Base-by-base conservation (phyloP, 2,329 filamentous ascomycete genomes). In the Penicillium sp. region DNA sequence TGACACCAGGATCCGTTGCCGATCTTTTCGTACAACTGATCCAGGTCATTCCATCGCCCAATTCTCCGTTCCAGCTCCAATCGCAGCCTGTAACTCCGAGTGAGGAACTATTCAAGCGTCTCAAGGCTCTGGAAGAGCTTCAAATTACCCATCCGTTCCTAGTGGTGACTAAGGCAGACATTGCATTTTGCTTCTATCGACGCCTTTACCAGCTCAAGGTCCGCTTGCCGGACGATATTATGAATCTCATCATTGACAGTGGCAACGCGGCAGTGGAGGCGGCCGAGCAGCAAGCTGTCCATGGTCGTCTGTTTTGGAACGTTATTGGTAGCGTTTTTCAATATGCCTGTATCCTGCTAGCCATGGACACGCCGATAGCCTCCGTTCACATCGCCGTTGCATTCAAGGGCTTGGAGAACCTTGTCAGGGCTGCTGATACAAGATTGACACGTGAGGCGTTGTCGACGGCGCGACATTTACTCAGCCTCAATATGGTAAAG, bases 111-210 rank as follows among this genome's bases (percentile, higher is more conserved):
- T 63, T 63, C n/a, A 10, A 62, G 51, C 69, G 67, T 52, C 49
- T 71, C n/a, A 63, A 42, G 26, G 63, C 43, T 4, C 16, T 71
- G n/a, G 14, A 35, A 19, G 26, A 57, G 3, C 45, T 68, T 21
- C 31, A 61, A 7, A 14, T 55, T 19, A 65, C 55, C 0, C 68
- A 72, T 61, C 65, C 68, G 2, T 72, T 72, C 26, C 52, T 72
- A 16, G 57, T 67, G 1, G 63, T 65, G 26, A 71, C 70, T 1
- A 71, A 67, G 54, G 69, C 69, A 9, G 69, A 71, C 6, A 48
- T 72, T 19, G 67, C 65, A 5, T 66, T 71, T 39, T 71, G 69
- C 52, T 71, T 72, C 63, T 72, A 71, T 60, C 65, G 70, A 35
- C 69, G 68, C 24, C 22, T 70, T 47, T 71, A 71, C 50, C 68